Evolutionary conservation across 1,284 basidiomycete genomes (phyloP).

Genomic region (Cutaneotrichosporon sp.): DNA sequence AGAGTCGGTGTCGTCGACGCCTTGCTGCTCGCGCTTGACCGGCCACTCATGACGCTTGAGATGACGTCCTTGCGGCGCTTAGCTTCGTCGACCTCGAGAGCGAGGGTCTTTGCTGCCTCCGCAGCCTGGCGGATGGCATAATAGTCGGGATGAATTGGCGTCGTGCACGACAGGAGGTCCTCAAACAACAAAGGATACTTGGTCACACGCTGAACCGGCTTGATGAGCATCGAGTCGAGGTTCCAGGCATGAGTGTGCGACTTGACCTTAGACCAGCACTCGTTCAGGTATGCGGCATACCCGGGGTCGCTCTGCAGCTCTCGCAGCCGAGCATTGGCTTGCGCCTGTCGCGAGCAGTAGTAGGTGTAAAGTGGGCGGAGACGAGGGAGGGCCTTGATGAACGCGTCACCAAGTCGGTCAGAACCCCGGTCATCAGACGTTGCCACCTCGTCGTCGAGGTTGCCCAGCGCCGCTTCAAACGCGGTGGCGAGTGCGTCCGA

Average conservation of each 20-base stretch:
- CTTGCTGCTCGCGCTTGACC: conserved; percentile 46
- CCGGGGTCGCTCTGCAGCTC: conserved; percentile 40
- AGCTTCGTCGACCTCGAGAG: conserved; percentile 79
- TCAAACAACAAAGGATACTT: conserved; percentile 84
- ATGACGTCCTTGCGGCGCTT: conserved; percentile 79
- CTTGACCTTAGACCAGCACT: conserved; percentile 64
- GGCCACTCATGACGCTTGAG: conserved; percentile 48
- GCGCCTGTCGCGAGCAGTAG: conserved; percentile 81
- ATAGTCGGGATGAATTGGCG: conserved; percentile 69
- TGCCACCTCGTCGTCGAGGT: conserved; percentile 47
- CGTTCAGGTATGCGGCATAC: conserved; percentile 59
- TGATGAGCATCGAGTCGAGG: conserved; percentile 76
- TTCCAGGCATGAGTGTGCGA: conserved; percentile 87
- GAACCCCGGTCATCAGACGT: conserved; percentile 51
- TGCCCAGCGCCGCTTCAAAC: conserved; percentile 47
- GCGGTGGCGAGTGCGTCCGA: conserved; percentile 59
- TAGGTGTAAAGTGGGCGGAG: conserved; percentile 73
- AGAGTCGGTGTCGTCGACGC: conserved; percentile 20
- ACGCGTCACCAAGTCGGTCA: conserved; percentile 72
- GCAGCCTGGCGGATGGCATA: conserved; percentile 62
- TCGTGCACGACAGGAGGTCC: conserved; percentile 74
- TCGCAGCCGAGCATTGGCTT: conserved; percentile 64
- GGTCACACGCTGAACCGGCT: conserved; percentile 84
- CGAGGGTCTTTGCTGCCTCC: conserved; percentile 66
- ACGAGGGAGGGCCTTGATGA: conserved; percentile 65